Evolutionary conservation across 345 rosid species (phyloP).

Genomic region (Eucalyptus pauciflora): DNA sequence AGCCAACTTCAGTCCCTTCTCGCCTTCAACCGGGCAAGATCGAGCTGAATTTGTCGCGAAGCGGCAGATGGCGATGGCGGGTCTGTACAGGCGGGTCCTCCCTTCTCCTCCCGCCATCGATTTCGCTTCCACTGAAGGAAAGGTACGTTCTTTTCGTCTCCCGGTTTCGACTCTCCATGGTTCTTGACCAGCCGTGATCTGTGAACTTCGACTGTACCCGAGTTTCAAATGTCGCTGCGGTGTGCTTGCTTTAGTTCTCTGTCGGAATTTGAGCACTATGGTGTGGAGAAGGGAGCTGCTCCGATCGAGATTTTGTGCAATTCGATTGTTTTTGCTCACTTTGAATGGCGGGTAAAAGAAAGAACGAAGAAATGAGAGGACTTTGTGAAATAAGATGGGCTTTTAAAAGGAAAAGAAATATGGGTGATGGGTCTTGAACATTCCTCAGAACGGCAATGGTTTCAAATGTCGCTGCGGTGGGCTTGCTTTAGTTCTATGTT

Average conservation of each 20-base stretch:
- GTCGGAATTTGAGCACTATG: neutral
- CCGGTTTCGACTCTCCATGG: neutral
- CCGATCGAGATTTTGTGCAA: neutral
- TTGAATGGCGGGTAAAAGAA: neutral
- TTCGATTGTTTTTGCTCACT: neutral
- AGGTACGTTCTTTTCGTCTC: constrained; percentile 19
- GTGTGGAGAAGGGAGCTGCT: neutral
- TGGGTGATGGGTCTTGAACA: neutral
- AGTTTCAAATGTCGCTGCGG: neutral
- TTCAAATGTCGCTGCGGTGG: neutral
- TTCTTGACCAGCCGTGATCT: neutral
- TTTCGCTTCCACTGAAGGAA: constrained; percentile 72
- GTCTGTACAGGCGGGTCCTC: constrained; percentile 51
- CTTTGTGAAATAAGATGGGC: neutral
- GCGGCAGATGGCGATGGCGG: constrained; percentile 48
- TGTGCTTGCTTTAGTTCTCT: neutral
- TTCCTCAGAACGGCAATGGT: neutral
- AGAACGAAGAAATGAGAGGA: neutral
- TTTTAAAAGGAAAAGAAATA: neutral
- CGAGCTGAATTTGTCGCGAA: neutral
- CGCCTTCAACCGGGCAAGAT: neutral
- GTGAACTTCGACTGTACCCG: neutral
- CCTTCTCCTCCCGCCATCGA: constrained; percentile 78
- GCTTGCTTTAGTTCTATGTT: neutral
- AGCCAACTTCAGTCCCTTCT: neutral